Conservation (phyloP, 2,329 filamentous ascomycete genomes). For the Paradendryphiella salina region DNA sequence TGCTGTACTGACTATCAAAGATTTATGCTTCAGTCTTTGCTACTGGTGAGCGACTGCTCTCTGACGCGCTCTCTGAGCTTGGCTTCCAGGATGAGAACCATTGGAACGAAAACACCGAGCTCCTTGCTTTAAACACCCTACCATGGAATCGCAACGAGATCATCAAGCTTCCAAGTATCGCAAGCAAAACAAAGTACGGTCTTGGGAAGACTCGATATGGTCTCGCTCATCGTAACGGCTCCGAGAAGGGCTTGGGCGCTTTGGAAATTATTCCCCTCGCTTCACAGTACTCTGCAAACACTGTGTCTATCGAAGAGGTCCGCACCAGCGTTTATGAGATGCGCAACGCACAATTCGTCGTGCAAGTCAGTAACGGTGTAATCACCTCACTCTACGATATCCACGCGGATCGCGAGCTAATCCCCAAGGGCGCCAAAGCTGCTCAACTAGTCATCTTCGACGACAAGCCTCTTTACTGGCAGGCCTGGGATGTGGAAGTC, state of each 20-base stretch:
- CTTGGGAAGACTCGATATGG: slow-evolving; percentile 28
- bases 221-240: slow-evolving; percentile 50
- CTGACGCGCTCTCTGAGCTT: slow-evolving; percentile 69
- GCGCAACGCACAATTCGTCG: slow-evolving; percentile 73
- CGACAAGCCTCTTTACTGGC: slow-evolving; percentile 96
- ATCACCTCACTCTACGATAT: slow-evolving; percentile 86
- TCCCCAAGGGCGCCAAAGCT: slow-evolving; percentile 72
- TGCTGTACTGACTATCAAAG: slow-evolving; percentile 35
- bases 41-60: slow-evolving; percentile 71
- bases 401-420: slow-evolving; percentile 71
- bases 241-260: slow-evolving; percentile 45
- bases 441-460: slow-evolving; percentile 95
- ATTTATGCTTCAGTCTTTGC: slow-evolving; percentile 83
- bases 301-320: slow-evolving; percentile 56
- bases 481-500: slow-evolving; percentile 97
- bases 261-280: slow-evolving; percentile 41
- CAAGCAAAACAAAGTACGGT: slow-evolving; percentile 40
- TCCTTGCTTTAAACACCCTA: slow-evolving; percentile 78
- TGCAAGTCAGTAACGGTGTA: slow-evolving; percentile 72
- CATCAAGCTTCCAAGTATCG: slow-evolving; percentile 59
- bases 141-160: slow-evolving; percentile 82
- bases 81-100: slow-evolving; percentile 59
- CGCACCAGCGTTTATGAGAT: slow-evolving; percentile 71
- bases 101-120: slow-evolving; percentile 49
- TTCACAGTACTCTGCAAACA: slow-evolving; percentile 29